Percentiles rank a stretch among this genome's conserved stretches.
phyloP scores from a whole-genome alignment of 805 yeast species.

The Jamesozyma rosinii region DNA sequence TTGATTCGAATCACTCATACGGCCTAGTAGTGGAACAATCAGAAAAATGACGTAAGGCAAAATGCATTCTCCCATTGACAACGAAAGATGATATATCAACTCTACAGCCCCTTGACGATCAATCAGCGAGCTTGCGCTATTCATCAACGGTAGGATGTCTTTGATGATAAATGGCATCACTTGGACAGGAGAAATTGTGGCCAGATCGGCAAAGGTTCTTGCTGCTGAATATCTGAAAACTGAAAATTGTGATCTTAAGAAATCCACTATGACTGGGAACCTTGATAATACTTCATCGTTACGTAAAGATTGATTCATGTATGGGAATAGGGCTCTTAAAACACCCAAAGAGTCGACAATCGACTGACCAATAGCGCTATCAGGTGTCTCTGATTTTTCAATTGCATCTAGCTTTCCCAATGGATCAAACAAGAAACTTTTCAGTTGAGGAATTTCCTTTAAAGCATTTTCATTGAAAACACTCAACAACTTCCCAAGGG shows the following conservation, averaged over 20 bases:
- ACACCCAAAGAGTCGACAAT: slow-evolving; percentile 83
- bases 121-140: slow-evolving; percentile 57
- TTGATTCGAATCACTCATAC: slow-evolving; percentile 91
- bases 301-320: slow-evolving; percentile 42
- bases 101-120: slow-evolving; percentile 93
- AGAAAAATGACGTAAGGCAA: slow-evolving; percentile 91
- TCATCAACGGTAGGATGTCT: slow-evolving; percentile 66
- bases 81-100: slow-evolving; percentile 74
- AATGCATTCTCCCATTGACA: slow-evolving; percentile 78
- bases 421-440: slow-evolving; percentile 57
- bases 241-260: slow-evolving; percentile 59
- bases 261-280: slow-evolving; percentile 42
- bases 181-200: slow-evolving; percentile 55
- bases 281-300: slow-evolving; percentile 40
- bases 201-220: slow-evolving; percentile 73
- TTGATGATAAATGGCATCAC: slow-evolving; percentile 77
- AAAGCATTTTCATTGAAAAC: slow-evolving; percentile 50
- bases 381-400: not conserved
- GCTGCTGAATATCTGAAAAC: slow-evolving; percentile 88
- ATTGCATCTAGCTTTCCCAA: slow-evolving; percentile 34
- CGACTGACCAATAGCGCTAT: slow-evolving; percentile 51
- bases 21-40: slow-evolving; percentile 90
- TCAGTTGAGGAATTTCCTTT: slow-evolving; percentile 54
- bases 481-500: slow-evolving; percentile 52
- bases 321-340: slow-evolving; percentile 61